Evolutionary conservation across 1,139 yeast genomes (phyloP).

Genomic region (Lodderomyces orthopsilosis): DNA sequence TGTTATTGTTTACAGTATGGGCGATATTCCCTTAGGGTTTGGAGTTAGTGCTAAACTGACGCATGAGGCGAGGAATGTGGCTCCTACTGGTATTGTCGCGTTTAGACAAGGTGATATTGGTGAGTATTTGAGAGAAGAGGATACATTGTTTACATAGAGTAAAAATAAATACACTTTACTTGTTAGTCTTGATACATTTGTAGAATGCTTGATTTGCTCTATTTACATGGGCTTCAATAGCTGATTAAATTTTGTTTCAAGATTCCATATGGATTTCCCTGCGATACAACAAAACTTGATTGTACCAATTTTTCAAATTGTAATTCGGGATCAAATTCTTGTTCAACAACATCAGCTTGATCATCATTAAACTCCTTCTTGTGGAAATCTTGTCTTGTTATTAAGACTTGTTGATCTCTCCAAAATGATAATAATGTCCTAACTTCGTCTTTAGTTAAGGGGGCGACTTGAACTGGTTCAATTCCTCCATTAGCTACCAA

Average conservation of each 20-base stretch:
- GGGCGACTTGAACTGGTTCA: slow-evolving; percentile 45
- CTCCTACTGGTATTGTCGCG: slow-evolving; percentile 92
- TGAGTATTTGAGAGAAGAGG: slow-evolving; percentile 97
- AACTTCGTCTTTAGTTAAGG: slow-evolving; percentile 55
- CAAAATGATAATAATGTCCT: slow-evolving; percentile 52
- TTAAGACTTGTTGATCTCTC: slow-evolving; percentile 53
- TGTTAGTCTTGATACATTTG: too few species aligned
- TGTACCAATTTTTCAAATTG: slow-evolving; percentile 40
- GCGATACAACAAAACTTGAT: slow-evolving; percentile 64
- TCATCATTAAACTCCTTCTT: slow-evolving; percentile 22
- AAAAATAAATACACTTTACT: slow-evolving; percentile 1
- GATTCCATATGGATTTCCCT: slow-evolving; percentile 76
- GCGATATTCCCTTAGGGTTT: slow-evolving; percentile 90
- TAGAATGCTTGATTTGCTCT: too few species aligned
- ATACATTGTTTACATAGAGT: slow-evolving; percentile 75
- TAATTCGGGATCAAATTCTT: slow-evolving; percentile 20
- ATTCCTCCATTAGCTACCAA: slow-evolving; percentile 49
- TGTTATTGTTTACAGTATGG: slow-evolving; percentile 86
- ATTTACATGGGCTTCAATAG: slow-evolving; percentile 2
- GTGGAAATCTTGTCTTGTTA: slow-evolving; percentile 41
- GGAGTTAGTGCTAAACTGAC: slow-evolving; percentile 95
- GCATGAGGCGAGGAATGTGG: slow-evolving; percentile 80
- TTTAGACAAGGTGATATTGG: slow-evolving; percentile 98
- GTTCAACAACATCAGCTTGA: slow-evolving; percentile 1
- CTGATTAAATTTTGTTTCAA: slow-evolving; percentile 32